These are phyloP conservation scores for Tuber melanosporum DNA, from an alignment of 495 filamentous ascomycete species.

Conservation along the genomic window DNA sequence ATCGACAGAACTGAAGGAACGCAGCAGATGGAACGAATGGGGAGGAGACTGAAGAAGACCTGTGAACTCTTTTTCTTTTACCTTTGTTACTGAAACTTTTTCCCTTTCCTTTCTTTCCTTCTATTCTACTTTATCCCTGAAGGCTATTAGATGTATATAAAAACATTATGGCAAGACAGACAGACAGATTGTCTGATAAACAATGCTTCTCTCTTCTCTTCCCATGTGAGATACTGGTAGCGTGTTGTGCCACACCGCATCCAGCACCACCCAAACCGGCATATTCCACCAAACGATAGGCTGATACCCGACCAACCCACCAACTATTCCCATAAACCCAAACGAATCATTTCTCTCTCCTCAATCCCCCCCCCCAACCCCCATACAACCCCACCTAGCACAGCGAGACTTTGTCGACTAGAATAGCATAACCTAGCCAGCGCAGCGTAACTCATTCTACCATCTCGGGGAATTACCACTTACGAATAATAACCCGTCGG, in stretches of 20 bases:
- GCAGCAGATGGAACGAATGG: neutral
- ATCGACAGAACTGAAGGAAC: neutral
- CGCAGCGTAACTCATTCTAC: neutral
- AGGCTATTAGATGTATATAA: slow-evolving; percentile 1
- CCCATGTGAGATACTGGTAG: neutral
- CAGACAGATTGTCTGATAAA: neutral
- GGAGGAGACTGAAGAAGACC: neutral
- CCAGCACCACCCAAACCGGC: neutral
- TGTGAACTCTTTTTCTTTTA: neutral
- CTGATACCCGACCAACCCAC: neutral
- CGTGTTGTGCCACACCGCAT: neutral
- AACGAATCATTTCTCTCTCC: neutral
- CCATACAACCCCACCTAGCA: neutral
- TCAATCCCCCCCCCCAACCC: no score
- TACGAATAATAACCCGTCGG: slow-evolving; percentile 1
- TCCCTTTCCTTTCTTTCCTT: neutral
- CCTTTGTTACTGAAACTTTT: neutral
- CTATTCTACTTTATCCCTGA: neutral
- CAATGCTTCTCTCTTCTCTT: neutral
- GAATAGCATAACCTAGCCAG: neutral
- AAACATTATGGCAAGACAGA: neutral
- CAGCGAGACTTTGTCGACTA: slow-evolving; percentile 2
- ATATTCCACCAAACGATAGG: neutral
- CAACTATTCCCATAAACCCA: neutral
- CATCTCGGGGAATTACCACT: neutral